Base-by-base conservation (phyloP, 2,329 filamentous ascomycete genomes). In the Fusarium penzigii region DNA sequence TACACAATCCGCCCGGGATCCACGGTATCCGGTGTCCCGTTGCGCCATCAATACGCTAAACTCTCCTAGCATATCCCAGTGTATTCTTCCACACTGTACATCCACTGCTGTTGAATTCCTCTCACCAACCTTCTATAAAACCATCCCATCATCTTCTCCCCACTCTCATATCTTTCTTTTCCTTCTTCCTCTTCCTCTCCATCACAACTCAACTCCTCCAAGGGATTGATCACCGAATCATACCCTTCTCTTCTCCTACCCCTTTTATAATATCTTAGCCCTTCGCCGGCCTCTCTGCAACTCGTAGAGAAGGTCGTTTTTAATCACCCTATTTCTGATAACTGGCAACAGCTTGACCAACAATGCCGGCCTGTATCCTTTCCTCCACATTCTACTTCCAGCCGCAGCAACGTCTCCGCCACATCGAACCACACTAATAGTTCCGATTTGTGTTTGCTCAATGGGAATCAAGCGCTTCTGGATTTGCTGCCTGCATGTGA, bases 311-410 rank as follows among this genome's bases (percentile, higher is more conserved):
- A 40, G 39, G n/a, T 40, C n/a, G 39, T 14, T 11, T 11, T 36
- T 14, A 25, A 14, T 61, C 57, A 57, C 60, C 57, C 42, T 57
- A 65, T 61, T 62, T 63, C 65, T 62, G 64, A 65, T 52, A 60
- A 62, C 65, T 65, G 62, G 52, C 2, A n/a, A 53, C 55, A 48
- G 32, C 51, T n/a, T 29, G 48, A 29, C 40, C 60, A 55, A 39
- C 57, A 6, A n/a, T 48, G 9, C 29, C 56, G 29, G 16, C 1
- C 8, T 62, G 62, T 36, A 36, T 40, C 48, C 51, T 56, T 14
- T 17, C n/a, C 44, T 29, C n/a, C 49, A 62, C 61, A 58, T 49
- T 42, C 42, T 52, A 36, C 53, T 57, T 49, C 60, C 58, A 62
- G 56, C 58, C 57, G 42, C 32, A 44, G 48, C 53, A 54, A 38